Conservation (phyloP, 164 flowering plant species). For the Vitis rupestris region DNA sequence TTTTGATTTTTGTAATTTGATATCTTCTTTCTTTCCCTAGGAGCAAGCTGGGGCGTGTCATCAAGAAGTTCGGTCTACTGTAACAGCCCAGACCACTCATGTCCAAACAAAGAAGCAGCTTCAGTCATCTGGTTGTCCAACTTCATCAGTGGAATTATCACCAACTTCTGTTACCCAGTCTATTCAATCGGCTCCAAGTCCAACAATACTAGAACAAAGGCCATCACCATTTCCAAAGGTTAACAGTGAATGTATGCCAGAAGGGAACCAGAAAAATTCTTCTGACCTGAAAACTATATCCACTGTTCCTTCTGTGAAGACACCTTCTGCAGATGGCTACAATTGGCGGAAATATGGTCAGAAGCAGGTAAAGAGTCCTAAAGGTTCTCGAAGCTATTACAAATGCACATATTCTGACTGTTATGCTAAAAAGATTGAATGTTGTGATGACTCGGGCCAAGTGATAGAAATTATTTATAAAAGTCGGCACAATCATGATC, state of each 20-base stretch:
- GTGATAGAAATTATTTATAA: constrained; percentile 62
- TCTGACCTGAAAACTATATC: constrained; percentile 22
- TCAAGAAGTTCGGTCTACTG: constrained; percentile 33
- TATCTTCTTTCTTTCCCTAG: constrained; percentile 13
- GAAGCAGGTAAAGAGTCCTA: constrained; percentile 79
- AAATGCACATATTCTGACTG: constrained; percentile 72
- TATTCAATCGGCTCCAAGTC: constrained; percentile 29
- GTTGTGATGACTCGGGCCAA: constrained; percentile 47
- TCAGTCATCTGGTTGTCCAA: constrained; percentile 22
- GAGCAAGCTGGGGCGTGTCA: constrained; percentile 32
- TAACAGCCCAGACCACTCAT: constrained; percentile 28
- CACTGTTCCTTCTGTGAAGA: constrained; percentile 26
- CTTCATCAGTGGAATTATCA: constrained; percentile 33
- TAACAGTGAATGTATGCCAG: constrained; percentile 17
- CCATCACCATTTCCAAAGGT: constrained; percentile 10
- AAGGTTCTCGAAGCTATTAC: constrained; percentile 81
- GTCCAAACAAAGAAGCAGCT: constrained; percentile 27
- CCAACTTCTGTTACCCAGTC: constrained; percentile 41
- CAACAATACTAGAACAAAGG: constrained; percentile 29
- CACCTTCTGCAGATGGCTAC: constrained; percentile 64
- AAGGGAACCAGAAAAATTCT: constrained; percentile 25
- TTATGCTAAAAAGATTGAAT: constrained; percentile 75
- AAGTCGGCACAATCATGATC: constrained; percentile 80
- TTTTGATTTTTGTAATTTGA: neutral
- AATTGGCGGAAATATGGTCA: constrained; percentile 97